A percentile compares a stretch with the other conserved stretches of the same genome.
Evolutionary conservation across 345 rosid species (phyloP).

Genomic region (Zanthoxylum bungeanum): DNA sequence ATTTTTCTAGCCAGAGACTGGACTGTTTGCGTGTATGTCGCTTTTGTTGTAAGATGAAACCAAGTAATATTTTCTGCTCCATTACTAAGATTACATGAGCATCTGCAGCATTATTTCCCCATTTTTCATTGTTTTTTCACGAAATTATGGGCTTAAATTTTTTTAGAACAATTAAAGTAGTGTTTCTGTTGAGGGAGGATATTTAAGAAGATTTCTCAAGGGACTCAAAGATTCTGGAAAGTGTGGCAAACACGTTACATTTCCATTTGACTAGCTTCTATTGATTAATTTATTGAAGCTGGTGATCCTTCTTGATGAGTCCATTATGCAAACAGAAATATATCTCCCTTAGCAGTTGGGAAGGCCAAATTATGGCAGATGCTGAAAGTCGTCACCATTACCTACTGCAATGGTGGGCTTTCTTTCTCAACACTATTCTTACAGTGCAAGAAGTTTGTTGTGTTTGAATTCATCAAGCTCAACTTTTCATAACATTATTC

Average conservation of each 20-base stretch:
- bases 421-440: background rate
- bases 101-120: background rate
- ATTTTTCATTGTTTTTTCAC: background rate
- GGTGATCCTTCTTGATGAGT: background rate
- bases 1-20: conserved; percentile 17
- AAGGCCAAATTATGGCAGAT: background rate
- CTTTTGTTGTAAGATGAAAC: background rate
- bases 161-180: background rate
- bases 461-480: background rate
- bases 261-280: background rate
- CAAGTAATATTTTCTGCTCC: background rate
- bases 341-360: background rate
- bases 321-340: background rate
- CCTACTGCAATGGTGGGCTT: background rate
- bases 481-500: background rate
- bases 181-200: background rate
- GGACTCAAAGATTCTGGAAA: background rate
- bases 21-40: background rate
- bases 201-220: too few relatives aligned
- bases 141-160: background rate
- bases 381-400: background rate
- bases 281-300: background rate
- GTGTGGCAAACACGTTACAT: background rate
- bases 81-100: background rate
- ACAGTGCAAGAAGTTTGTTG: background rate